Conservation (phyloP, 805 yeast species). For the Ogataea naganishii region DNA sequence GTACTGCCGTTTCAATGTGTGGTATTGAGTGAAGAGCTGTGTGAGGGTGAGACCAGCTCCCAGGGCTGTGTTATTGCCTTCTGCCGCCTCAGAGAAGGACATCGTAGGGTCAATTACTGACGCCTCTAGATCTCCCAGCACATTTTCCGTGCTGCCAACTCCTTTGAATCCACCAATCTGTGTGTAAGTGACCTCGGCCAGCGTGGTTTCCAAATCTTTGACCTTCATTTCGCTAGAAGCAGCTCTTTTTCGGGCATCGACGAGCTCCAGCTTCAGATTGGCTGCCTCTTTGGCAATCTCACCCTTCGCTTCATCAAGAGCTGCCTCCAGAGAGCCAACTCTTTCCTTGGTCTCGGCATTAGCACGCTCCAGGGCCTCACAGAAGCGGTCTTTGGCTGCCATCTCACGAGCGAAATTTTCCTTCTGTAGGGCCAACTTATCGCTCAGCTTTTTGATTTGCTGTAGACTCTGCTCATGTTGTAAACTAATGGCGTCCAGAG, state of each 20-base stretch:
- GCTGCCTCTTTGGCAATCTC: slow-evolving; percentile 29
- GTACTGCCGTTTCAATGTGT: slow-evolving; percentile 55
- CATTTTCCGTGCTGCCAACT: slow-evolving; percentile 5
- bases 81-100: slow-evolving; percentile 48
- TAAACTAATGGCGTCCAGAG: slow-evolving; percentile 27
- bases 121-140: slow-evolving; percentile 12
- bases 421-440: slow-evolving; percentile 31
- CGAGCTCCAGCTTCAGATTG: slow-evolving; percentile 27
- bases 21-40: slow-evolving; percentile 56
- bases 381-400: slow-evolving; percentile 50
- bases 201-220: slow-evolving; percentile 31
- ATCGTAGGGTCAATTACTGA: slow-evolving; percentile 9
- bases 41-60: slow-evolving; percentile 50
- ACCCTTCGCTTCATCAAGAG: slow-evolving; percentile 31
- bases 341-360: slow-evolving; percentile 44
- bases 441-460: slow-evolving; percentile 39
- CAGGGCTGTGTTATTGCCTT: slow-evolving; percentile 21
- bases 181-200: slow-evolving; percentile 31
- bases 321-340: slow-evolving; percentile 42
- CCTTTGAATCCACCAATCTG: slow-evolving; percentile 4
- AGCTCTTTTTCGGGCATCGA: slow-evolving; percentile 26
- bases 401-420: slow-evolving; percentile 49
- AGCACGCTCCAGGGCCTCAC: slow-evolving; percentile 46
- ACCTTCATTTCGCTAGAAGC: slow-evolving; percentile 29
- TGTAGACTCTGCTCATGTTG: slow-evolving; percentile 33